Base-by-base conservation (phyloP, 2,329 filamentous ascomycete species). In the Xylariomycetidae sp. region DNA sequence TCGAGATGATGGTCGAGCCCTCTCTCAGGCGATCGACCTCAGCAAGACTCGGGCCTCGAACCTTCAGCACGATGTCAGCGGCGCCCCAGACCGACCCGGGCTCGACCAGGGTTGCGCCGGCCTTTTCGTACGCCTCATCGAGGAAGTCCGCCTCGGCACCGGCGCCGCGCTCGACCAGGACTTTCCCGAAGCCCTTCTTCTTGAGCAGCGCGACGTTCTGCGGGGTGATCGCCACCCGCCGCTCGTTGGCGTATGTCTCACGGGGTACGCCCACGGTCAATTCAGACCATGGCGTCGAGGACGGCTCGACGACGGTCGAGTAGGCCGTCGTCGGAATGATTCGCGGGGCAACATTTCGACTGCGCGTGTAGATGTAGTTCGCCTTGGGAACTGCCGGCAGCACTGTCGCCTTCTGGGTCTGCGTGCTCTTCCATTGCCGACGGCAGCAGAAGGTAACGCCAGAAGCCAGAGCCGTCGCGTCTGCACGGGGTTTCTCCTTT, bases 201-300 rank as follows among this genome's bases (percentile, higher is more conserved):
- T 89, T 74, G 2, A 95, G 64, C 1, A 93, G 65, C 2, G 80
- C 74, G 12, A 88, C 85, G 63, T 94, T 94, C 43, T 85, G 77
- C 1, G 88, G 88, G 0, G 85, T 90, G 35, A 94, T 71, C 19
- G 88, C 85, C 10, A 94, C 87, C 31, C 88, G 83, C 25, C 82
- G 79, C 63, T 95, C 88, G 37, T 80, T 76, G 1, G 79, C 74
- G 49, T 74, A 87, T n/a, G 76, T 82, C 59, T 95, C 88, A 37
- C 74, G 76, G 10, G 86, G 86, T 4, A 92, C 75, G 37, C 87
- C 87, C 29, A 95, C 77, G 4, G 78, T 83, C 35, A 94, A 71
- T 27, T 79, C 67, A 14, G 72, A 65, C 57, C 88, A 93, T 1
- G 86, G 84, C 3, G 60, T 72, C 16, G 70, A 68, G 3, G 62